phyloP scores from a whole-genome alignment of 2,329 filamentous ascomycete species.

The Fusarium gaditjirri region DNA sequence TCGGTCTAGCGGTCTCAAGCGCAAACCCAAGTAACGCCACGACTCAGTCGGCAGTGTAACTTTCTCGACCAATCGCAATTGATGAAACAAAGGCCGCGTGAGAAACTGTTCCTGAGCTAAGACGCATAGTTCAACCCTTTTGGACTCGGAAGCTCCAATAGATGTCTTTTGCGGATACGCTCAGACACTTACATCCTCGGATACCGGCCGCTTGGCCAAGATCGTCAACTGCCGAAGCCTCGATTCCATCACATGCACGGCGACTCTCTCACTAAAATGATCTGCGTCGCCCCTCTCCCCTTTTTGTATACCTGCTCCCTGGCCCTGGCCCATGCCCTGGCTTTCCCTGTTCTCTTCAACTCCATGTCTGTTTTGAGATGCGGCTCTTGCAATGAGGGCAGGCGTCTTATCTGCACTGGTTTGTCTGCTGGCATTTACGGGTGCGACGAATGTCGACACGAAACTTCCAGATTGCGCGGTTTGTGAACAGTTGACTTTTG shows the following conservation, averaged over 20 bases:
- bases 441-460: neutral
- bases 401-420: neutral
- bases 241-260: neutral
- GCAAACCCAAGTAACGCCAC: neutral
- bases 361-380: neutral
- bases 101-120: neutral
- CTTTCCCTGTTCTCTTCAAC: neutral
- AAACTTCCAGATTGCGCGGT: neutral
- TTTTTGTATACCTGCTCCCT: neutral
- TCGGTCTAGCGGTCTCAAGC: neutral
- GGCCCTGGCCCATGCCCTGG: neutral
- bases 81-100: accelerated
- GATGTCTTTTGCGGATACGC: neutral
- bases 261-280: neutral
- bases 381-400: neutral
- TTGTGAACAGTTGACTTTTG: accelerated
- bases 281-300: neutral
- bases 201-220: neutral
- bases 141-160: neutral
- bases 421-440: neutral
- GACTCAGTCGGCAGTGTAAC: neutral
- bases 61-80: neutral
- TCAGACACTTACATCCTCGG: neutral
- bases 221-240: neutral
- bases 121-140: neutral